These are phyloP conservation scores for Saxophila tyrrhenica DNA, from an alignment of 495 filamentous ascomycete genomes.

Conservation along the genomic window DNA sequence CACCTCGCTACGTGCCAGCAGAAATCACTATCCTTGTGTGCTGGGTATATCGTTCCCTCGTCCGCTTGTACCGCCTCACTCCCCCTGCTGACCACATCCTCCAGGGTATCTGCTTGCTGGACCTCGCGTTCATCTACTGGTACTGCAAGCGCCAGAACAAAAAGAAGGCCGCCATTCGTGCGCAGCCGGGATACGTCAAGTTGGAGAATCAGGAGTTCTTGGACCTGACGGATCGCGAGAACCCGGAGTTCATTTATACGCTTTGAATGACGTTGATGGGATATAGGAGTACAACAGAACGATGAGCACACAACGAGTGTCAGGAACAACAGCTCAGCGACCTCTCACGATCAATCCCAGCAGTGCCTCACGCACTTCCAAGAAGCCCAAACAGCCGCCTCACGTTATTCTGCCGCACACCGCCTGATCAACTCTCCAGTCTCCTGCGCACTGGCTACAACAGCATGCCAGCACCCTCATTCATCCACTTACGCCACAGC, in stretches of 20 bases:
- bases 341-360: too few species aligned
- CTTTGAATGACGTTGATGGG: neutral
- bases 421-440: neutral
- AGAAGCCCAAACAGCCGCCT: neutral
- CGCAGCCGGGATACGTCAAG: constrained; percentile 47
- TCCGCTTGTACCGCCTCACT: neutral
- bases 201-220: constrained; percentile 56
- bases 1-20: constrained; percentile 53
- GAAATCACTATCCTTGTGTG: constrained; percentile 61
- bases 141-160: constrained; percentile 52
- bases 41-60: constrained; percentile 30
- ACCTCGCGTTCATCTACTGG: constrained; percentile 50
- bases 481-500: too few species aligned
- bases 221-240: constrained; percentile 47
- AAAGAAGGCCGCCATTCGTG: constrained; percentile 45
- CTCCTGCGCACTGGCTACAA: neutral
- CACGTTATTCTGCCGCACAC: neutral
- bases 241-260: constrained; percentile 32
- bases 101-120: constrained; percentile 37
- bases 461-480: too few species aligned
- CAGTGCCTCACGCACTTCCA: neutral
- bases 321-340: too few species aligned
- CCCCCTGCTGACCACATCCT: neutral
- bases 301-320: too few species aligned
- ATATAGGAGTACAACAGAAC: too few species aligned